Conservation (phyloP, 1,139 yeast species). For the Taiozyma sp. region DNA sequence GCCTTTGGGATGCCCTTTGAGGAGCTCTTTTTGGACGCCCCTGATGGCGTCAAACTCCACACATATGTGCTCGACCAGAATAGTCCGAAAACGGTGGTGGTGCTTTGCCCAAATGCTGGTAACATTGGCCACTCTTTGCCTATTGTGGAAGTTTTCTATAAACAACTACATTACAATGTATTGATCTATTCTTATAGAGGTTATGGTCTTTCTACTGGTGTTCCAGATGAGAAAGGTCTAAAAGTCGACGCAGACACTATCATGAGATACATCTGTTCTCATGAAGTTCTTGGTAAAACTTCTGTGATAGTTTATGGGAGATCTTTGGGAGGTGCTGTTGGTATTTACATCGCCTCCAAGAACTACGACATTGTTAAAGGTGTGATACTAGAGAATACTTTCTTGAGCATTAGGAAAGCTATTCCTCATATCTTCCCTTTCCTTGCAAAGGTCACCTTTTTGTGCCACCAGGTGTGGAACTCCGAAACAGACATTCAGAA, state of each 20-base stretch:
- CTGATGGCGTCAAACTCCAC: slow-evolving; percentile 58
- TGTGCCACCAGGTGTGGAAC: slow-evolving; percentile 84
- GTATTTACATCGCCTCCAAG: slow-evolving; percentile 71
- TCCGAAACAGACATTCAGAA: slow-evolving; percentile 57
- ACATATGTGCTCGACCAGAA: slow-evolving; percentile 41
- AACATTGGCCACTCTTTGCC: slow-evolving; percentile 94
- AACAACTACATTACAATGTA: slow-evolving; percentile 68
- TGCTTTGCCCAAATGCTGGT: slow-evolving; percentile 93
- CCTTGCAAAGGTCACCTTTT: slow-evolving; percentile 47
- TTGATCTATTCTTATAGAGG: slow-evolving; percentile 89
- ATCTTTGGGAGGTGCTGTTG: slow-evolving; percentile 94
- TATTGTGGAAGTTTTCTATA: slow-evolving; percentile 66
- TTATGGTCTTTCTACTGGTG: slow-evolving; percentile 82
- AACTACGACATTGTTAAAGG: slow-evolving; percentile 50
- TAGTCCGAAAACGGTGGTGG: slow-evolving; percentile 63
- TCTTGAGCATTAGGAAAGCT: slow-evolving; percentile 70
- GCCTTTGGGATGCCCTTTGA: slow-evolving; percentile 68
- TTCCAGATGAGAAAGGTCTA: slow-evolving; percentile 72
- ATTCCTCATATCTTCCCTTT: slow-evolving; percentile 81
- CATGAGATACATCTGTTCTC: slow-evolving; percentile 50
- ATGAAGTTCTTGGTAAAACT: slow-evolving; percentile 47
- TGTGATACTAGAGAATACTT: slow-evolving; percentile 81
- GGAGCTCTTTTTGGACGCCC: slow-evolving; percentile 53
- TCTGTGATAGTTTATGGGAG: slow-evolving; percentile 77
- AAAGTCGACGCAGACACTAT: slow-evolving; percentile 80